Evolutionary conservation across 768 basidiomycete species (phyloP).

Genomic region (Xanthoconium stramineum): DNA sequence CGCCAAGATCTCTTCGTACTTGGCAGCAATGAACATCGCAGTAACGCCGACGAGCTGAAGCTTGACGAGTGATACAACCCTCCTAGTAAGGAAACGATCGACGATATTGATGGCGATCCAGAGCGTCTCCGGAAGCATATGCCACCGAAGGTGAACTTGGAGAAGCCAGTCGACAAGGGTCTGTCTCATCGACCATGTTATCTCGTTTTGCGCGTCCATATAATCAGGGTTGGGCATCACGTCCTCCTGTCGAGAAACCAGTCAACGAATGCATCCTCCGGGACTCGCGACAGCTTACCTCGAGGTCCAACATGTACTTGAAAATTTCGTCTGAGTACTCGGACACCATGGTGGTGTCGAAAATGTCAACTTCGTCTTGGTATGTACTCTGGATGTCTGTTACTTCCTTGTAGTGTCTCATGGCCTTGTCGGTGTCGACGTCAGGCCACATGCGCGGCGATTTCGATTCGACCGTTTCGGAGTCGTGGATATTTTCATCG

Average conservation of each 20-base stretch:
- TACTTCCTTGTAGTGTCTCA: slow-evolving; percentile 59
- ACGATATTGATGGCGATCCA: slow-evolving; percentile 99
- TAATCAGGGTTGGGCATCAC: slow-evolving; percentile 92
- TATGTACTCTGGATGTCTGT: slow-evolving; percentile 58
- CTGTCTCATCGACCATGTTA: slow-evolving; percentile 92
- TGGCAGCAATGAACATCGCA: slow-evolving; percentile 98
- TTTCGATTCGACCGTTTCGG: slow-evolving; percentile 38
- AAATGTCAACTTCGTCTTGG: slow-evolving; percentile 68
- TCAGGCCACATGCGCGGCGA: slow-evolving; percentile 70
- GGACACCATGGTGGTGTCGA: slow-evolving; percentile 90
- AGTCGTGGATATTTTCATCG: slow-evolving; percentile 44
- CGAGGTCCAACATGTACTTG: slow-evolving; percentile 89
- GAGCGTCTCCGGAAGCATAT: slow-evolving; percentile 97
- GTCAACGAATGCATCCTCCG: slow-evolving; percentile 18
- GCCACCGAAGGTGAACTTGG: slow-evolving; percentile 96
- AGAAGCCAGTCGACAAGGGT: slow-evolving; percentile 97
- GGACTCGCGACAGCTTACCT: slow-evolving; percentile 50
- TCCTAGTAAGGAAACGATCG: slow-evolving; percentile 86
- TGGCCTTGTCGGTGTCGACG: slow-evolving; percentile 56
- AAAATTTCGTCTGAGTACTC: slow-evolving; percentile 99
- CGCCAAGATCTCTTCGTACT: slow-evolving; percentile 98
- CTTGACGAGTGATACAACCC: slow-evolving; percentile 85
- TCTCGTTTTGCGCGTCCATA: slow-evolving; percentile 91
- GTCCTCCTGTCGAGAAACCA: slow-evolving; percentile 50
- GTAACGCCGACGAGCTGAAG: slow-evolving; percentile 97